Percentiles rank a stretch among this genome's conserved stretches.
Conservation (phyloP, 2,329 filamentous ascomycete species). For the Botrytis medusae region DNA sequence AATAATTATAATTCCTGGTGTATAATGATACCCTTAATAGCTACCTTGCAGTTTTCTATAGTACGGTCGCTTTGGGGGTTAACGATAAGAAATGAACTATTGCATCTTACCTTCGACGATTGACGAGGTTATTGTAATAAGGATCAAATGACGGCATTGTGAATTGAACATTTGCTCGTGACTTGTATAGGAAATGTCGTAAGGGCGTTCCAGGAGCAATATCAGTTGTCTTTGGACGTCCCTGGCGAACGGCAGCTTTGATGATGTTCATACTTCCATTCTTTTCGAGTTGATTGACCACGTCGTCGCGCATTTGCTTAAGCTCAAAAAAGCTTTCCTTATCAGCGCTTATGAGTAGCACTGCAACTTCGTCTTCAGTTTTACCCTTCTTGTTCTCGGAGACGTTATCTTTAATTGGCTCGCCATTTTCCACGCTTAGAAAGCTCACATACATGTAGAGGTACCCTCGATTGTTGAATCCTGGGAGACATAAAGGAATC, state of each 20-base stretch:
- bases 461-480: slow-evolving; percentile 95
- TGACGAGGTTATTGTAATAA: slow-evolving; percentile 59
- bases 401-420: slow-evolving; percentile 62
- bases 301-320: slow-evolving; percentile 67
- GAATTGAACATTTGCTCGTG: slow-evolving; percentile 91
- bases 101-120: slow-evolving; percentile 57
- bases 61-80: not conserved
- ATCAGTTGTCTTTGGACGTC: slow-evolving; percentile 70
- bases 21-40: not conserved
- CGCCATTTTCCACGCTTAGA: slow-evolving; percentile 60
- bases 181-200: slow-evolving; percentile 95
- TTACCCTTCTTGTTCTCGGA: slow-evolving; percentile 50
- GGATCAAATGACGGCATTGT: slow-evolving; percentile 81
- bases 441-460: slow-evolving; percentile 99
- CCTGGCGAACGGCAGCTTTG: slow-evolving; percentile 65
- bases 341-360: slow-evolving; percentile 88
- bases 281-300: slow-evolving; percentile 68
- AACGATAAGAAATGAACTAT: slow-evolving; percentile 20
- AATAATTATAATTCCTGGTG: not conserved
- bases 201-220: slow-evolving; percentile 78
- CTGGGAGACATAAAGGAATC: slow-evolving; percentile 93
- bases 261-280: slow-evolving; percentile 76
- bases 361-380: slow-evolving; percentile 77
- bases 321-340: slow-evolving; percentile 93
- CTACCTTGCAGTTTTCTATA: not conserved